A percentile compares a stretch with the other conserved stretches of the same genome.
Evolutionary conservation across 495 filamentous ascomycete genomes (phyloP).

Genomic region (Neurospora sp.): DNA sequence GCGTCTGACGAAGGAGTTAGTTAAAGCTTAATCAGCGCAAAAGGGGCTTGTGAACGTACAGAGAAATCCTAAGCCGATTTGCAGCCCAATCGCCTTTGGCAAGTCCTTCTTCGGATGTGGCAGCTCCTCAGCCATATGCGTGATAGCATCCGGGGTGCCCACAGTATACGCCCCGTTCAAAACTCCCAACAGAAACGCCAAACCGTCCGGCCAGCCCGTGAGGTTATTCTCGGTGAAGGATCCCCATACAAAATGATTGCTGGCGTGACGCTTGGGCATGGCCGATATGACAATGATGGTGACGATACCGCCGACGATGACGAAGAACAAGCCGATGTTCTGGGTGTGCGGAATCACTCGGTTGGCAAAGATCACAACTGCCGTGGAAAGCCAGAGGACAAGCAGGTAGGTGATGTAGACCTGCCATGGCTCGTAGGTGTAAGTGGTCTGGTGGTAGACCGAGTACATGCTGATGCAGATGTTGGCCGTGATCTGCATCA

Average conservation of each 20-base stretch:
- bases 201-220: constrained; percentile 61
- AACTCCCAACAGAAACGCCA: constrained; percentile 73
- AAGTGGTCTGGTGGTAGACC: constrained; percentile 52
- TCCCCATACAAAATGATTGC: constrained; percentile 50
- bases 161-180: constrained; percentile 81
- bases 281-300: constrained; percentile 65
- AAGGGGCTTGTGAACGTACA: background rate
- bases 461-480: constrained; percentile 64
- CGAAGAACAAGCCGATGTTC: constrained; percentile 57
- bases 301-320: constrained; percentile 56
- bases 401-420: constrained; percentile 62
- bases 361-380: constrained; percentile 61
- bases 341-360: constrained; percentile 54
- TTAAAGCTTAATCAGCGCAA: background rate
- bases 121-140: constrained; percentile 77
- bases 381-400: constrained; percentile 55
- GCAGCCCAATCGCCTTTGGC: constrained; percentile 51
- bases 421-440: constrained; percentile 57
- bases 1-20: constrained; percentile 28
- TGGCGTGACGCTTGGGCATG: constrained; percentile 58
- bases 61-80: constrained; percentile 46
- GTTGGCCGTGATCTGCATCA: constrained; percentile 57
- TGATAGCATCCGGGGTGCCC: constrained; percentile 63
- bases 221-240: constrained; percentile 48
- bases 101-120: constrained; percentile 54